Evolutionary conservation across 2,329 filamentous ascomycete species (phyloP).

Genomic region (Beauveria brongniartii): DNA sequence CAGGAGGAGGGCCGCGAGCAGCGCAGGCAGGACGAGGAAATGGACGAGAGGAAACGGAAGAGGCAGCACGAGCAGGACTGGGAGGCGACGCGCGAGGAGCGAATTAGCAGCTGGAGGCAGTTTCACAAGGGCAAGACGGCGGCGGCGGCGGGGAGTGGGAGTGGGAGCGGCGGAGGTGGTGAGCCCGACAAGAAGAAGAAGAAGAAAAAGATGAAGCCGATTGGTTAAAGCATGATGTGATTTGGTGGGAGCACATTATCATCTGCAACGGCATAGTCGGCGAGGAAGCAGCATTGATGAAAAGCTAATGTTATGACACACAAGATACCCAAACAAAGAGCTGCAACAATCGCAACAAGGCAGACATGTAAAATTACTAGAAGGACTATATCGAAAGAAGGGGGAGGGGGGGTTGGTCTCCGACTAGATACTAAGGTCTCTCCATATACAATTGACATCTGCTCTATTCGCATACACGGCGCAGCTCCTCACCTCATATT

Average conservation of each 20-base stretch:
- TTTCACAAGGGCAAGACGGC: slow-evolving; percentile 69
- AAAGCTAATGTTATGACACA: not conserved
- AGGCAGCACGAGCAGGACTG: slow-evolving; percentile 90
- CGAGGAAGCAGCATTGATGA: not conserved
- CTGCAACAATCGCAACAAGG: not conserved
- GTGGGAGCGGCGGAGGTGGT: slow-evolving; percentile 15
- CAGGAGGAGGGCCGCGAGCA: slow-evolving; percentile 91
- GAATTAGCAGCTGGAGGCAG: slow-evolving; percentile 89
- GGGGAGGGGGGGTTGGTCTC: slow-evolving; percentile 2
- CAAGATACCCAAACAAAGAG: slow-evolving; percentile 5
- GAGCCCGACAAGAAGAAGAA: slow-evolving; percentile 46
- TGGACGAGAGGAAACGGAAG: slow-evolving; percentile 73
- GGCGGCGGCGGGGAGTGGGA: not conserved
- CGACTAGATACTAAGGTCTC: slow-evolving; percentile 1
- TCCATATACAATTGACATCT: slow-evolving; percentile 9
- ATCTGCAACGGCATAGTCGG: not conserved
- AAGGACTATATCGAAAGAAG: not conserved
- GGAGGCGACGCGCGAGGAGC: slow-evolving; percentile 84
- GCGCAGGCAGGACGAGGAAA: slow-evolving; percentile 75
- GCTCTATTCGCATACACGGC: not conserved
- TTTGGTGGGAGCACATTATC: too few species aligned
- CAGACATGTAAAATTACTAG: not conserved
- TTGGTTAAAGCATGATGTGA: slow-evolving; percentile 34
- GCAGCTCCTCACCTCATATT: not conserved
- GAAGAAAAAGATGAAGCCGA: slow-evolving; percentile 63